A percentile compares a stretch with the other conserved stretches of the same genome.
Evolutionary conservation across 1,284 basidiomycete species (phyloP).

Genomic region (Coniferiporia weirii): DNA sequence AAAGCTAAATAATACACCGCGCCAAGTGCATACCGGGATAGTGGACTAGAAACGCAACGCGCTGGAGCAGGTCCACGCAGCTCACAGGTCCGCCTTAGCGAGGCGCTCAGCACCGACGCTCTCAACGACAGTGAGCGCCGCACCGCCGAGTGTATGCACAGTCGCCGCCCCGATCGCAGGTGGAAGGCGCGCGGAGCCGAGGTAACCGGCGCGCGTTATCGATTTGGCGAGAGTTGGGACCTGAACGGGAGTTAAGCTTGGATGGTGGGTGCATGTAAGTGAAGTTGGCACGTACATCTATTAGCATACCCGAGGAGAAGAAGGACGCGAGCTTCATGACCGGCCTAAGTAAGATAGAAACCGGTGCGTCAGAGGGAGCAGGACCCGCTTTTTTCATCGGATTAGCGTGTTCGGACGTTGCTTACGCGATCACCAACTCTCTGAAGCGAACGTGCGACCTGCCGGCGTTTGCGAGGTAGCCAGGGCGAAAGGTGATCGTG

Average conservation of each 20-base stretch:
- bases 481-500: conserved; percentile 34
- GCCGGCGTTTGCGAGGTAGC: conserved; percentile 26
- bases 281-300: conserved; percentile 10
- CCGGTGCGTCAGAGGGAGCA: neutral
- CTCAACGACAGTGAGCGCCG: conserved; percentile 22
- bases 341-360: neutral
- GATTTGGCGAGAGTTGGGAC: conserved; percentile 20
- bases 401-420: neutral
- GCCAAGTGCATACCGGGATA: no score
- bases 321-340: conserved; percentile 6
- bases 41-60: no score
- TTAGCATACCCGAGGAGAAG: conserved; percentile 11
- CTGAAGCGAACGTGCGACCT: conserved; percentile 18
- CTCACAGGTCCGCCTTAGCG: no score
- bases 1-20: no score
- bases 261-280: neutral
- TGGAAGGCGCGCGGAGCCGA: conserved; percentile 22
- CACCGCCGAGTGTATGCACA: conserved; percentile 10
- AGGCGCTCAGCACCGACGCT: conserved; percentile 19
- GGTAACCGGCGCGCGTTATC: conserved; percentile 21
- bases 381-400: no score
- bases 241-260: neutral
- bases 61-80: no score
- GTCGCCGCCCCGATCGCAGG: conserved; percentile 18
- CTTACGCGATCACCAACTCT: conserved; percentile 24